phyloP scores from a whole-genome alignment of 2,329 filamentous ascomycete genomes.

The Aspergillus terreus region DNA sequence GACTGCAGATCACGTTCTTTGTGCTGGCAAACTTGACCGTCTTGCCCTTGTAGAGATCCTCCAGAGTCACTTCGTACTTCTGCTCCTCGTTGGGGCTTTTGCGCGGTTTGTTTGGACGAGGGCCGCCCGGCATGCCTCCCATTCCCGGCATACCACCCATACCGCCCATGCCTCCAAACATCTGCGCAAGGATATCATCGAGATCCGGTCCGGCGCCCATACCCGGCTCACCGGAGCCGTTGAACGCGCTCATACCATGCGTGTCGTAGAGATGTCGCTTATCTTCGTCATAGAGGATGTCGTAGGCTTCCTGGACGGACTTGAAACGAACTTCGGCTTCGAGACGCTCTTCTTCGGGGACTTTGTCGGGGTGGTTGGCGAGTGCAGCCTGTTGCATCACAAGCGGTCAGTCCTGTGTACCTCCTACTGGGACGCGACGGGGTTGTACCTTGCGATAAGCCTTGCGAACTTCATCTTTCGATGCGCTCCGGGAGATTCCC shows the following conservation, averaged over 20 bases:
- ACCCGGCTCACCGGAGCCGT: conserved; percentile 66
- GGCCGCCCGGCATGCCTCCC: conserved; percentile 38
- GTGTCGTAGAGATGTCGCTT: conserved; percentile 89
- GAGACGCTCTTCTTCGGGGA: conserved; percentile 76
- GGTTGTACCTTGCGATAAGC: conserved; percentile 80
- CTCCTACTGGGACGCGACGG: not conserved
- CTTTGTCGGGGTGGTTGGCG: conserved; percentile 92
- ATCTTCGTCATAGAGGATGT: conserved; percentile 94
- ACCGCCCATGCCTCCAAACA: conserved; percentile 68
- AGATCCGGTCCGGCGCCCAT: conserved; percentile 65
- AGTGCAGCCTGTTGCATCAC: conserved; percentile 64
- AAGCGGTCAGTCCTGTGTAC: not conserved
- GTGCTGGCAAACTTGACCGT: conserved; percentile 95
- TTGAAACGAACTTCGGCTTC: conserved; percentile 93
- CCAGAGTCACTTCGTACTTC: conserved; percentile 83
- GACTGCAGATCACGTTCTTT: conserved; percentile 84
- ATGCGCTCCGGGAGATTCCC: conserved; percentile 67
- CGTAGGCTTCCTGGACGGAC: conserved; percentile 86
- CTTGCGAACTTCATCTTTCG: conserved; percentile 83
- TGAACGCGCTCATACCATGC: conserved; percentile 94
- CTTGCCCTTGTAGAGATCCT: conserved; percentile 98
- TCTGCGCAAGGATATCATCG: conserved; percentile 88
- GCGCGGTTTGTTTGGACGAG: conserved; percentile 43
- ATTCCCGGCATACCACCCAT: conserved; percentile 46
- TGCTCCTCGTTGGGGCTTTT: conserved; percentile 83